Evolutionary conservation across 2,329 filamentous ascomycete species (phyloP).

Genomic region (Nemania serpens): DNA sequence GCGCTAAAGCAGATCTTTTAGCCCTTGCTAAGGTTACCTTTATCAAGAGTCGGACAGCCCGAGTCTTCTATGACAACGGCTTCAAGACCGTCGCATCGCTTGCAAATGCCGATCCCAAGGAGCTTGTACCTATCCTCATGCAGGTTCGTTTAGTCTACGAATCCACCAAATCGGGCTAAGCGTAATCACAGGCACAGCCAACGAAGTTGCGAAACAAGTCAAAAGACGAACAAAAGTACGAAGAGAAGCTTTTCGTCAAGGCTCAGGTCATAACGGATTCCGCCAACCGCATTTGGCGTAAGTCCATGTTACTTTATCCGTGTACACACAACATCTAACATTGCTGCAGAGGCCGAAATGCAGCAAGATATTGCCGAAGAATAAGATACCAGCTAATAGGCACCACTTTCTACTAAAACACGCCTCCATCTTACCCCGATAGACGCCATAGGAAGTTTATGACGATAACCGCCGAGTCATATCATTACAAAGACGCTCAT

Average conservation of each 20-base stretch:
- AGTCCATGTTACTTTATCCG: constrained; percentile 38
- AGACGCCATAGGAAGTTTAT: background rate
- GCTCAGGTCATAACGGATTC: constrained; percentile 70
- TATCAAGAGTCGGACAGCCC: constrained; percentile 76
- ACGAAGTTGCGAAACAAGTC: constrained; percentile 63
- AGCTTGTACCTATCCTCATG: constrained; percentile 72
- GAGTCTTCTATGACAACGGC: constrained; percentile 77
- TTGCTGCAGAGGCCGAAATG: constrained; percentile 52
- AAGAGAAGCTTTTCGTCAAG: constrained; percentile 67
- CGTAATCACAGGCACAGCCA: constrained; percentile 63
- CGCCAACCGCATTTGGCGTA: constrained; percentile 72
- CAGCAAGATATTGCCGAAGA: constrained; percentile 56
- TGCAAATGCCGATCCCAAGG: constrained; percentile 69
- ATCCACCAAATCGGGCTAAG: constrained; percentile 15
- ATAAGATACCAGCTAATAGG: constrained; percentile 11
- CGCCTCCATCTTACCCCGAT: background rate
- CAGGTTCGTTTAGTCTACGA: constrained; percentile 55
- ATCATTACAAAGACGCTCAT: background rate
- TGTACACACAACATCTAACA: constrained; percentile 26
- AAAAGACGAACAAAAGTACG: constrained; percentile 62
- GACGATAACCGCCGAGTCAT: background rate
- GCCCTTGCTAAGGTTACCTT: constrained; percentile 74
- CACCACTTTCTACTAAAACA: background rate
- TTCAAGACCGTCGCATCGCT: constrained; percentile 70
- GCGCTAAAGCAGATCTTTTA: constrained; percentile 71